Evolutionary conservation across 352 stramenopile genomes (phyloP), one percentile per base, ranked within the genome.

Genomic region (Thalassiosira pacifica): DNA sequence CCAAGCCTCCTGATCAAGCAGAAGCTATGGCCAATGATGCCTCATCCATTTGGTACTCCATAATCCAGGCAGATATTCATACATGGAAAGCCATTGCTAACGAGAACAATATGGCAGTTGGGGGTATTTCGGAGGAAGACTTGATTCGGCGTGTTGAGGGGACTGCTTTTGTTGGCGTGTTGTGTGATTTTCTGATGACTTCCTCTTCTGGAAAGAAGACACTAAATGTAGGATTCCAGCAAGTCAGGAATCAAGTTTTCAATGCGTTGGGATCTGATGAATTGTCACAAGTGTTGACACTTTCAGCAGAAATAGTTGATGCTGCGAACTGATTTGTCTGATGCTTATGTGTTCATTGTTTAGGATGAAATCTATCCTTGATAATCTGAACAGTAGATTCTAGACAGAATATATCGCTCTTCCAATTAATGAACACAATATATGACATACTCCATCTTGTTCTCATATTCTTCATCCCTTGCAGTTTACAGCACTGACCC

Each of bases 21-120:
- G 42, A 76, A 18, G 42, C 63, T 10, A 81, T 78, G 53, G 19
- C 66, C 26, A 48, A 60, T 31, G 55, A 57, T 55, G 79, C 79
- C 10, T 48, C 79, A 18, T 26, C 63, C n/a, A 74, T 86, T 70
- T 86, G 79, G 79, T 27, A 70, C 60, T 64, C 71, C 60, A 31
- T 52, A 9, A 82, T 86, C 32, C 18, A 77, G 34, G 55, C 32
- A 26, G 79, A 86, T 16, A 86, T 82, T 66, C 26, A 72, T 40
- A 74, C 16, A 40, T 86, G 79, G 79, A 59, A 74, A 31, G 71
- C 24, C 60, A 31, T 82, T 29, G 60, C 70, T 9, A 72, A 79
- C 19, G 79, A 82, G 19, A 82, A 69, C 65, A 66, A 13, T 34
- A 68, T 64, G 45, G 37, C 79, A 53, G 63, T 86, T n/a, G 79